A percentile compares a stretch with the other conserved stretches of the same genome.
These are phyloP conservation scores for Tulasnella sp. DNA, from an alignment of 768 basidiomycete species.

Conservation along the genomic window DNA sequence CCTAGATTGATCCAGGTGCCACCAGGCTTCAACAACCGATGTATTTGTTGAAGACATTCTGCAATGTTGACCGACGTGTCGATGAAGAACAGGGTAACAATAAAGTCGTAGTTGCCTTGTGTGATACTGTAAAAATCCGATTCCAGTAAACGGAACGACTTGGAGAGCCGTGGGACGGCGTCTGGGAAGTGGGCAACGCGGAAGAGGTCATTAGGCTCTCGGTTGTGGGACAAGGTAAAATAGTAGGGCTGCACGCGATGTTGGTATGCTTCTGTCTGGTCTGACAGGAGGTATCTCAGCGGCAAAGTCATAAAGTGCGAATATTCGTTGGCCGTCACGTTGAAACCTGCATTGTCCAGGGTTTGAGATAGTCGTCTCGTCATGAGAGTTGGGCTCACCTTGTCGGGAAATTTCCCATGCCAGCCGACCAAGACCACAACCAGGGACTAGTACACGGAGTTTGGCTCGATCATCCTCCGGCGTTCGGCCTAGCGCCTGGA, in stretches of 20 bases:
- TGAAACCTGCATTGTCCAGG: constrained; percentile 29
- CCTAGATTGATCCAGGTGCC: constrained; percentile 64
- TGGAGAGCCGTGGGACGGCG: constrained; percentile 37
- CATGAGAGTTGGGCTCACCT: constrained; percentile 28
- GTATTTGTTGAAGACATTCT: constrained; percentile 40
- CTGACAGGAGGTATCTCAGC: constrained; percentile 44
- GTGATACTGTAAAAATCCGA: constrained; percentile 41
- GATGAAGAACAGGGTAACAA: constrained; percentile 56
- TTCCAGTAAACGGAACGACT: constrained; percentile 37
- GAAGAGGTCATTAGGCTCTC: constrained; percentile 37
- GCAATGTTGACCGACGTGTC: constrained; percentile 47
- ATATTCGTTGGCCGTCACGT: constrained; percentile 49
- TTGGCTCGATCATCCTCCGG: constrained; percentile 23
- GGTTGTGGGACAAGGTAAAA: constrained; percentile 61
- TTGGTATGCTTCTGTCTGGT: constrained; percentile 33
- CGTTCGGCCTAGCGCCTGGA: constrained; percentile 32
- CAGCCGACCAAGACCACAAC: constrained; percentile 49
- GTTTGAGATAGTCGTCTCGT: background rate
- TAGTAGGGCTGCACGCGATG: constrained; percentile 49
- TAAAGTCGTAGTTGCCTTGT: constrained; percentile 38
- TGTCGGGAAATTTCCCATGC: constrained; percentile 56
- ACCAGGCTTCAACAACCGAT: constrained; percentile 43
- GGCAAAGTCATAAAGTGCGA: constrained; percentile 56
- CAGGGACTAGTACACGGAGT: constrained; percentile 46
- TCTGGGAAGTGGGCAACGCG: constrained; percentile 49